These are phyloP conservation scores for Septoria linicola DNA, from an alignment of 2,329 filamentous ascomycete species.

Conservation along the genomic window DNA sequence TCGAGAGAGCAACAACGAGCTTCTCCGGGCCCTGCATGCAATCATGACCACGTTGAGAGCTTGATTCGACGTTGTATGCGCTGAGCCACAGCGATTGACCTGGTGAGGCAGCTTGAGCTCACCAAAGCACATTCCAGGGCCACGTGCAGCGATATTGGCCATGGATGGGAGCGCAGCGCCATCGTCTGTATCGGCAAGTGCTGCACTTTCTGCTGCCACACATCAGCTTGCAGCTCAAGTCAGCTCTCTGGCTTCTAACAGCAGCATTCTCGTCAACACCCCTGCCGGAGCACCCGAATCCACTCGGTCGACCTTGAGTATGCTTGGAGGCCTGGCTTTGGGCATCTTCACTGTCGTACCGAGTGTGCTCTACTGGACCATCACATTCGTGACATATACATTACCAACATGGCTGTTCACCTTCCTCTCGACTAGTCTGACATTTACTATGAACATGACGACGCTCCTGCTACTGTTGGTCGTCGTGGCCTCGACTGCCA, in stretches of 20 bases:
- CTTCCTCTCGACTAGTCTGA: conserved; percentile 87
- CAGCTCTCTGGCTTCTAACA: conserved; percentile 9
- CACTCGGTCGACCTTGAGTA: conserved; percentile 30
- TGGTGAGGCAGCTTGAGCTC: conserved; percentile 9
- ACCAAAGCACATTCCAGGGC: conserved; percentile 4
- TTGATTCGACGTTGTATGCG: conserved; percentile 7
- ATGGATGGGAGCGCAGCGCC: conserved; percentile 10
- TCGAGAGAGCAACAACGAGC: background rate
- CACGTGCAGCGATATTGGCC: conserved; percentile 10
- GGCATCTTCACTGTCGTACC: conserved; percentile 51
- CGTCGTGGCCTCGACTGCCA: conserved; percentile 76
- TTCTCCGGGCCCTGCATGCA: background rate
- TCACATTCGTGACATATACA: conserved; percentile 84
- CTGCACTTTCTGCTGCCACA: conserved; percentile 10
- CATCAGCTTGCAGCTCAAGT: conserved; percentile 9
- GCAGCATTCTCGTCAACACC: conserved; percentile 16
- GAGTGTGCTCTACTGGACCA: conserved; percentile 68
- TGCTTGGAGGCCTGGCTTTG: conserved; percentile 37
- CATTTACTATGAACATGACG: conserved; percentile 97
- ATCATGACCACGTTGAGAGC: conserved; percentile 1
- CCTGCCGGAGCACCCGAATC: conserved; percentile 21
- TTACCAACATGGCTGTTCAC: conserved; percentile 86
- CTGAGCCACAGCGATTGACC: conserved; percentile 11
- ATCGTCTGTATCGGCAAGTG: background rate
- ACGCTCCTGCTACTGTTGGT: conserved; percentile 83